A percentile compares a stretch with the other conserved stretches of the same genome.
Conservation (phyloP, 305 asterid genomes). For the Solanum aculeatissimum region DNA sequence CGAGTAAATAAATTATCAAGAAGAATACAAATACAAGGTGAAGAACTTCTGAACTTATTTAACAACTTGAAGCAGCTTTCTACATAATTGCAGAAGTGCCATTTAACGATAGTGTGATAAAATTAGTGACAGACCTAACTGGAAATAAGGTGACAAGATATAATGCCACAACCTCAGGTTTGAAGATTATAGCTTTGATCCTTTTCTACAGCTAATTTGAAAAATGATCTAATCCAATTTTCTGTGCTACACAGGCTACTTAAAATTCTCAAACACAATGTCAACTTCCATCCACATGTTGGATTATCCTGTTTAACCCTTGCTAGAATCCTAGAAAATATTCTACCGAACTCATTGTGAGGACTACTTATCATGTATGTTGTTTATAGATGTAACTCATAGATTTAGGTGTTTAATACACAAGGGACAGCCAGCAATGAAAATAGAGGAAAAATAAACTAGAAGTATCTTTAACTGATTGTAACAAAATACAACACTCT, state of each 20-base stretch:
- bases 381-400: background rate
- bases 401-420: background rate
- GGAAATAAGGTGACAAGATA: background rate
- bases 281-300: background rate
- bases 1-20: background rate
- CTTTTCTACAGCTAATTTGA: background rate
- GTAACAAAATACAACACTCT: background rate
- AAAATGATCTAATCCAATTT: background rate
- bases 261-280: background rate
- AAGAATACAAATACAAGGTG: background rate
- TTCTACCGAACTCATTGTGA: background rate
- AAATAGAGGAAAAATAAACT: background rate
- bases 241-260: background rate
- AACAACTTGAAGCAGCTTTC: background rate
- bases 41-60: background rate
- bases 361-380: background rate
- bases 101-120: background rate
- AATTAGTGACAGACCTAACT: background rate
- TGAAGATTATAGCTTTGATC: background rate
- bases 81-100: background rate
- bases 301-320: background rate
- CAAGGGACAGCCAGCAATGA: background rate
- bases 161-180: background rate
- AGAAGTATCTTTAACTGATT: background rate
- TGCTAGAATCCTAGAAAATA: background rate